Evolutionary conservation across 192 early-diverging fungal genomes (phyloP), one percentile per base, ranked within the genome.

Genomic region (Coemansia sp.): DNA sequence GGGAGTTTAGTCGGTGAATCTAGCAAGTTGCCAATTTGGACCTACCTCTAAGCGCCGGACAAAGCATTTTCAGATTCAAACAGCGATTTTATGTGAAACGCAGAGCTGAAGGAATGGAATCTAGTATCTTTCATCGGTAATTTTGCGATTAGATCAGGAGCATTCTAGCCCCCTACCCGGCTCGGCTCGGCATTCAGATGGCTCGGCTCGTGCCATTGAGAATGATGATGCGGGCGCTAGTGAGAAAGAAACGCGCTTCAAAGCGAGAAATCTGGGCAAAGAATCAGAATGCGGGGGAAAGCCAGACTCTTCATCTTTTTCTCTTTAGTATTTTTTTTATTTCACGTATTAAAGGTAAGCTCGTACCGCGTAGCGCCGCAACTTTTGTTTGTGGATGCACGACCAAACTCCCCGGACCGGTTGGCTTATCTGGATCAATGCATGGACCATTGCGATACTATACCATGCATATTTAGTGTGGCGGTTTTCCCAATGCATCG

Each of bases 401-500:
- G 32, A 49, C 47, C 47, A 49, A 49, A n/a, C 46, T 30, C 47
- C 28, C 23, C 32, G 7, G 32, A 34, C 32, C 32, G 32, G 10
- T 34, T 34, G 32, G 6, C 15, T 49, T 49, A 49, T 49, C 47
- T 49, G 47, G 47, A 49, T 49, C 30, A 12, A 31, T 23, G 47
- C 47, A 23, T 49, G 47, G 47, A 49, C 47, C 47, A 49, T 49
- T 17, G 47, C 28, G 1, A 31, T 31, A 49, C 47, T 49, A 49
- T 49, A 49, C 47, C 23, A 49, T 49, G 47, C 47, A 31, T 34
- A 17, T 49, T 49, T 34, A 14, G 47, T 17, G 47, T 49, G 47
- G 47, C 47, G 47, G 32, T 34, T 49, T 28, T 49, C 30, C 32
- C 47, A 30, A 49, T 49, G 47, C 16, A 12, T 31, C n/a, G 30